Conservation (phyloP, 257 asterid genomes). For the Nicotiana sylvestris region DNA sequence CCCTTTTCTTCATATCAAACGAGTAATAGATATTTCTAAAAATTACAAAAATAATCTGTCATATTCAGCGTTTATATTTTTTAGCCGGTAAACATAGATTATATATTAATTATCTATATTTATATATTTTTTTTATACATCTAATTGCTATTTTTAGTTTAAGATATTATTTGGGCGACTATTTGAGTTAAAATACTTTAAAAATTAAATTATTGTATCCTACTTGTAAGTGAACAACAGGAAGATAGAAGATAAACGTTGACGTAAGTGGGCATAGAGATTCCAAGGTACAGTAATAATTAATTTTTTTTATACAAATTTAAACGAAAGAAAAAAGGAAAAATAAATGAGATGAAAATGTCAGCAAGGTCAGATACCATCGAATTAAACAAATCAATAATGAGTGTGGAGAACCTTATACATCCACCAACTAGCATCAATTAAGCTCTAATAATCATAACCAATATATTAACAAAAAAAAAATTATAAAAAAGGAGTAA, state of each 20-base stretch:
- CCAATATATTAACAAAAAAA: neutral
- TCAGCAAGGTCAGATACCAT: neutral
- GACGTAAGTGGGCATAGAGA: neutral
- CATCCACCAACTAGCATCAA: neutral
- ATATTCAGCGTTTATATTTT: no score
- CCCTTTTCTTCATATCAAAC: neutral
- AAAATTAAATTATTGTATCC: neutral
- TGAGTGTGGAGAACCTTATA: neutral
- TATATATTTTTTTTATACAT: no score
- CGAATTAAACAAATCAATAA: neutral
- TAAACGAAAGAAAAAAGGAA: neutral
- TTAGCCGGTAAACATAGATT: no score
- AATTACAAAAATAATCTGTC: no score
- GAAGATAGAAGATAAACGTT: neutral
- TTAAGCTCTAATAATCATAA: neutral
- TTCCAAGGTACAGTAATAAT: neutral
- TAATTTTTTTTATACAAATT: neutral
- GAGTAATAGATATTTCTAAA: neutral
- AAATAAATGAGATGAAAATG: neutral
- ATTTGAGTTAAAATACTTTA: no score
- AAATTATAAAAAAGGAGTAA: neutral
- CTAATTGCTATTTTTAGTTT: no score
- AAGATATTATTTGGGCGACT: no score
- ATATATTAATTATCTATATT: no score
- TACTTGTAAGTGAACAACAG: neutral